A percentile compares a stretch with the other conserved stretches of the same genome.
phyloP scores from a whole-genome alignment of 2,329 filamentous ascomycete genomes.

The Cordyceps cicadae region DNA sequence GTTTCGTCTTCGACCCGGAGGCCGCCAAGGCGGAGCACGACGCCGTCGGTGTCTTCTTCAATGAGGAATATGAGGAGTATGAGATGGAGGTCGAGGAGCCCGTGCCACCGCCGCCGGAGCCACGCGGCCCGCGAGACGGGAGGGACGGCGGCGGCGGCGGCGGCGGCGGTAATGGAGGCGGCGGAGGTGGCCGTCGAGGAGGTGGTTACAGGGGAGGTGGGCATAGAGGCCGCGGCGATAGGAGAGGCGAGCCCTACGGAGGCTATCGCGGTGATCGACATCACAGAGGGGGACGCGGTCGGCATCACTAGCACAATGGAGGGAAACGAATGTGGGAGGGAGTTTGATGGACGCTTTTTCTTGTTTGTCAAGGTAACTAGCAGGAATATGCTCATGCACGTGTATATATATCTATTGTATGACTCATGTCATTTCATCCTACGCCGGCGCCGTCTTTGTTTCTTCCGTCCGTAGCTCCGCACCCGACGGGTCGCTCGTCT shows the following conservation, averaged over 20 bases:
- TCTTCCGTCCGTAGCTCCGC: constrained; percentile 22
- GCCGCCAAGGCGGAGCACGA: constrained; percentile 64
- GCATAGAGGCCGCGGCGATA: constrained; percentile 22
- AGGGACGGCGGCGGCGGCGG: constrained; percentile 16
- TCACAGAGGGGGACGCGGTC: constrained; percentile 21
- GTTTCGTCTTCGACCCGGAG: constrained; percentile 80
- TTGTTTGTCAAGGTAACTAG: background rate
- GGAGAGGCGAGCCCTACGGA: constrained; percentile 27
- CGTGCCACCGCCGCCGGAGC: constrained; percentile 27
- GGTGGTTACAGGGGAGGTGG: constrained; percentile 9
- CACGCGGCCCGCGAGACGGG: background rate
- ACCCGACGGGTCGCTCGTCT: constrained; percentile 28
- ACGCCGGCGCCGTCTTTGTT: background rate
- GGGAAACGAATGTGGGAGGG: too few species aligned
- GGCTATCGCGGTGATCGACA: constrained; percentile 27
- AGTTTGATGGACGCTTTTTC: background rate
- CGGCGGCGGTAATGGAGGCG: background rate
- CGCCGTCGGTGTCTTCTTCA: constrained; percentile 59
- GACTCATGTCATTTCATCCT: background rate
- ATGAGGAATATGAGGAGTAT: constrained; percentile 67
- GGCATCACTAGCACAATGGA: background rate
- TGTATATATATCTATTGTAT: background rate
- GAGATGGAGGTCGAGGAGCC: constrained; percentile 68
- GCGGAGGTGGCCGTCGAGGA: constrained; percentile 16
- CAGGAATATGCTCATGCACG: background rate